These are phyloP conservation scores for Brachypodium distachyon DNA, from an alignment of 202 grass and related monocot species.

Conservation along the genomic window DNA sequence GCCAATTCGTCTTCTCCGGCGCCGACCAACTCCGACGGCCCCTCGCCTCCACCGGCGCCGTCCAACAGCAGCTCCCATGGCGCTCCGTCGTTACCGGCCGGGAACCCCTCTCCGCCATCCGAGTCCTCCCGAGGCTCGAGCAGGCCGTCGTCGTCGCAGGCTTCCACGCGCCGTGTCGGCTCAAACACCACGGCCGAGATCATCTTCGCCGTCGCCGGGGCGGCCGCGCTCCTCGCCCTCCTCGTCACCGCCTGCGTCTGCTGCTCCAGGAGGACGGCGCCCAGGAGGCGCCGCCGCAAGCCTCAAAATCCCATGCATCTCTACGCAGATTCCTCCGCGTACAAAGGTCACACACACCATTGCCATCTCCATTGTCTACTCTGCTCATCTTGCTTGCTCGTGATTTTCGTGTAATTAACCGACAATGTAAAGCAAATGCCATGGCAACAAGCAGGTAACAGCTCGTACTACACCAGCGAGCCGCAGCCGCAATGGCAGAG, in stretches of 20 bases:
- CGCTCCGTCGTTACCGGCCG: slow-evolving; percentile 14
- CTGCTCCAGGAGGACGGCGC: slow-evolving; percentile 47
- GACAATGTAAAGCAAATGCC: neutral
- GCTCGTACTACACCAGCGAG: slow-evolving; percentile 24
- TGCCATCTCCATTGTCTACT: neutral
- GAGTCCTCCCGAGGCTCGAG: neutral
- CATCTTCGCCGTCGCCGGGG: slow-evolving; percentile 27
- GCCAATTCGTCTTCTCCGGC: neutral
- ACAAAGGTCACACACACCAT: slow-evolving; percentile 28
- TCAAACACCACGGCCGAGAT: slow-evolving; percentile 6
- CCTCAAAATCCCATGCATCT: slow-evolving; percentile 56
- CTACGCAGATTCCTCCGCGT: slow-evolving; percentile 41
- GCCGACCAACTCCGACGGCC: neutral
- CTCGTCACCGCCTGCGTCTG: slow-evolving; percentile 49
- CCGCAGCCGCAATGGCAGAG: slow-evolving; percentile 30
- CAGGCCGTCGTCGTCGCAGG: neutral
- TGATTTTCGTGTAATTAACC: neutral
- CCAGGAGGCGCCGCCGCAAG: slow-evolving; percentile 46
- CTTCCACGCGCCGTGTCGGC: neutral
- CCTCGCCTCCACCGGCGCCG: slow-evolving; percentile 23
- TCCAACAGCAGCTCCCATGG: neutral
- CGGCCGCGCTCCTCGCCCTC: slow-evolving; percentile 29
- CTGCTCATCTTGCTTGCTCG: neutral
- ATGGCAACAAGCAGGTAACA: slow-evolving; percentile 13
- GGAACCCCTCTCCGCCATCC: neutral